Base-by-base conservation (phyloP, 2,329 filamentous ascomycete genomes). In the Fusarium sp. region DNA sequence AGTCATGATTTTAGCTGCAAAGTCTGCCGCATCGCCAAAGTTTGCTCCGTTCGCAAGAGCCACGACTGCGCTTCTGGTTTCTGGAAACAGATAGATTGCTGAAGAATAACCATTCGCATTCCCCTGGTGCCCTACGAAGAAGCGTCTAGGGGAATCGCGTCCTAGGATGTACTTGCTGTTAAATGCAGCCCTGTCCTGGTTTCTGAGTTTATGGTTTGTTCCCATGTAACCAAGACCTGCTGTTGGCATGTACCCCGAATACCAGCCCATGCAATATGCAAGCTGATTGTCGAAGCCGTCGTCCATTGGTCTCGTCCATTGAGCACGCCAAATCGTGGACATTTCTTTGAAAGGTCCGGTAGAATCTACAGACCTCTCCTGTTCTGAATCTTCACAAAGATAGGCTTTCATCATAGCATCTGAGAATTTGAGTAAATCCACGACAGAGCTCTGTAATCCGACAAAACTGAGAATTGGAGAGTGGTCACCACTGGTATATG, bases 121-220 rank as follows among this genome's bases (percentile, higher is more conserved):
- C 2, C 45, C 45, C 18, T 48, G 45, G 45, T 48, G 45, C 11
- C 31, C 45, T 48, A 48, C 17, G 15, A 48, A 36, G 45, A 48
- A 25, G 1, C 21, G n/a, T 9, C 31, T 21, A 1, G 45, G 31
- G 4, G 20, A 36, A 13, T 48, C 31, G 6, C 45, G 45, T n/a
- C 45, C 45, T 2, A 48, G 31, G 20, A 48, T 48, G 10, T 48
- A 48, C 9, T 25, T 25, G 3, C 6, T 36, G 20, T 48, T 48
- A 6, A 48, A 48, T 13, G 15, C 31, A 2, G 10, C 15, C 23
- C 17, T 5, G 11, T 48, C 11, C 31, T 36, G 20, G 11, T 48
- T 36, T 23, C 45, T 25, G 45, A 48, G 31, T 25, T 48, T n/a
- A 20, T 48, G 45, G 15, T 48, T 48, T n/a, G 45, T 48, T 15